phyloP scores from a whole-genome alignment of 1,284 basidiomycete species.

The Trichosporon sp. region DNA sequence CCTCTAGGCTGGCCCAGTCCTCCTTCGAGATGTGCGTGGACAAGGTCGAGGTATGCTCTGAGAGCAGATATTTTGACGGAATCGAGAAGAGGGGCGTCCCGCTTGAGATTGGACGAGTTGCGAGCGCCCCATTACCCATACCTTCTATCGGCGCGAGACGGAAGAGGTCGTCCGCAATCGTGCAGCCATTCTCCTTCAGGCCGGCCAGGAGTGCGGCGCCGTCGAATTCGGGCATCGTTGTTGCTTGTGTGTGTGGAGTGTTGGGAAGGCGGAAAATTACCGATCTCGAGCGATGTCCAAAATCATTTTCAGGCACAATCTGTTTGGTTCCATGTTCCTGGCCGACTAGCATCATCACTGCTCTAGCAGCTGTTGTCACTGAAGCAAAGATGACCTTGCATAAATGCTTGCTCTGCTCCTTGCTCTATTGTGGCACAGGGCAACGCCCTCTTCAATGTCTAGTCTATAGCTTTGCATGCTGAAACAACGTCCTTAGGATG shows the following conservation, averaged over 20 bases:
- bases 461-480: background rate
- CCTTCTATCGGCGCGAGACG: constrained; percentile 26
- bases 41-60: constrained; percentile 67
- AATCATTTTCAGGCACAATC: background rate
- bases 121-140: constrained; percentile 47
- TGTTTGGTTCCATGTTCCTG: constrained; percentile 2
- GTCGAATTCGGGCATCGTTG: background rate
- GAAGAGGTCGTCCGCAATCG: constrained; percentile 11
- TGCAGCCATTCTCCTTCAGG: background rate
- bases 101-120: constrained; percentile 46
- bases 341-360: too few species aligned
- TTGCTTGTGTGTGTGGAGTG: background rate
- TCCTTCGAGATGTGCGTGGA: constrained; percentile 50
- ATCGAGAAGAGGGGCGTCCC: constrained; percentile 66
- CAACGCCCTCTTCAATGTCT: too few species aligned
- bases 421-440: too few species aligned
- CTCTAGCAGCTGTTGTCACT: too few species aligned
- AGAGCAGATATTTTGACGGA: constrained; percentile 70
- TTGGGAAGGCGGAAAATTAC: background rate
- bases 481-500: background rate
- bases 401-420: too few species aligned
- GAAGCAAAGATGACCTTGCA: too few species aligned
- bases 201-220: background rate
- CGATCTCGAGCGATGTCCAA: background rate
- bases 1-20: constrained; percentile 61